Conservation (phyloP, 495 filamentous ascomycete species). For the Xylaria scruposa region DNA sequence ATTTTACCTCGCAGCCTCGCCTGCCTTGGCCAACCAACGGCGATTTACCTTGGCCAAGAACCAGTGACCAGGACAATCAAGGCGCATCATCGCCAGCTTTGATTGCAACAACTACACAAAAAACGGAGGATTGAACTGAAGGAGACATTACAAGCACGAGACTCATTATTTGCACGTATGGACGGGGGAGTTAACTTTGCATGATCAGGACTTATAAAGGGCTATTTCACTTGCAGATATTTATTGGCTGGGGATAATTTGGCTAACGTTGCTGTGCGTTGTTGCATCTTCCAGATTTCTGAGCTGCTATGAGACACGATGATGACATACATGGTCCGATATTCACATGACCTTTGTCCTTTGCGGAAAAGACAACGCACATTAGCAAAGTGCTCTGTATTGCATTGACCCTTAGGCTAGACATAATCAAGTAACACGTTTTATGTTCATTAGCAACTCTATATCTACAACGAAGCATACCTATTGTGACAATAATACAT, state of each 20-base stretch:
- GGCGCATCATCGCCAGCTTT: too few species aligned
- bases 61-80: neutral
- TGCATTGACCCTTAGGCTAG: neutral
- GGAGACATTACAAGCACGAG: neutral
- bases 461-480: neutral
- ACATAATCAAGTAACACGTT: neutral
- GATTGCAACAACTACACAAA: too few species aligned
- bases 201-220: neutral
- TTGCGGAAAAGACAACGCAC: neutral
- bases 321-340: neutral
- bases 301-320: neutral
- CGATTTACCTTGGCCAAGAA: neutral
- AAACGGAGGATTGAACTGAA: neutral
- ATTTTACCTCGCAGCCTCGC: too few species aligned
- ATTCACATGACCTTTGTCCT: neutral
- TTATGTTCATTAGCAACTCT: neutral
- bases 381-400: neutral
- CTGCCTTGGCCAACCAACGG: too few species aligned
- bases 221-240: constrained; percentile 4
- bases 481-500: neutral
- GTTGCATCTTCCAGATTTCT: constrained; percentile 2
- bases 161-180: neutral
- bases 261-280: neutral
- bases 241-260: neutral
- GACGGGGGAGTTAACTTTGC: neutral